Base-by-base conservation (phyloP, 768 basidiomycete species). In the Grammothele lineata region DNA sequence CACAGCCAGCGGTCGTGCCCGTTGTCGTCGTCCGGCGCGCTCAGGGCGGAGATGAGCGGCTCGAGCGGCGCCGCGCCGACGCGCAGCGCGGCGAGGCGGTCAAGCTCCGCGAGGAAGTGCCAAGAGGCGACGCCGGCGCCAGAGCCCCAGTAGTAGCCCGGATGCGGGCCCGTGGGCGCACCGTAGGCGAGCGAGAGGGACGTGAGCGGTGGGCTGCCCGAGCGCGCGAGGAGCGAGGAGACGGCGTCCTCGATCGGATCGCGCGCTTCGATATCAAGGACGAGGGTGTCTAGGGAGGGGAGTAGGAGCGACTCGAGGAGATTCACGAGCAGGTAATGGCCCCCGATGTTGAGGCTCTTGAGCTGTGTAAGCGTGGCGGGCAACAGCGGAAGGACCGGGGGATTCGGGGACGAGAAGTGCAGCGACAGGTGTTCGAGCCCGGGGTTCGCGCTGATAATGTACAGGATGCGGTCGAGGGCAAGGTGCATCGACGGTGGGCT, bases 221-320 rank as follows among this genome's bases (percentile, higher is more conserved):
- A 85, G 22, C 87, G 78, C 18, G 73, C 59, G 23, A 86, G 69
- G 36, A 90, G 74, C 42, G 69, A 69, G 12, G 75, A 70, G 41
- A 89, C 77, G n/a, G 75, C 74, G 37, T 88, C 85, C 58, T 88
- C 87, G 47, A 87, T 72, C 0, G 84, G 76, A 51, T 87, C 84
- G n/a, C 87, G 77, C 1, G 80, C 72, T 60, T 88, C 86, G 49
- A 89, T 77, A 59, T 88, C 84, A 37, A 89, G 67, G 2, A 70
- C 78, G 14, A 89, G 74, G 21, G 70, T 64, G n/a, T 73, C 74
- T 37, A 90, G 67, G 4, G 62, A 54, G 0, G 87, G 87, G 11
- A 81, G 68, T 19, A 74, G 64, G 35, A 90, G 74, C 1, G 72
- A 73, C 40, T 87, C 85, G 22, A 83, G 62, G 9, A 90, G 73